Base-by-base conservation (phyloP, 2,329 filamentous ascomycete species). In the Herpotrichia juniperi region DNA sequence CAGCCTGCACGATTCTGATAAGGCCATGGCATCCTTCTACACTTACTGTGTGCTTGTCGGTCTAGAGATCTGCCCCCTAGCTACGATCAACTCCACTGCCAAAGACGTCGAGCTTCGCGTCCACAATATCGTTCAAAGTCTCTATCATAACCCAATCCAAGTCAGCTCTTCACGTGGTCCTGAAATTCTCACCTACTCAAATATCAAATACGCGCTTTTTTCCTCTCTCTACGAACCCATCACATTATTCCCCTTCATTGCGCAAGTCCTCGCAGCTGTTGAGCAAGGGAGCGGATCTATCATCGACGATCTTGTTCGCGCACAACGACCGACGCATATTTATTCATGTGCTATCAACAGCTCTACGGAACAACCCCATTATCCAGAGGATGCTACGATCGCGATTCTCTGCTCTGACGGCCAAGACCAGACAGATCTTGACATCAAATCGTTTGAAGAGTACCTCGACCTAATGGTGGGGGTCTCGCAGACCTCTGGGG, bases 1-100 rank as follows among this genome's bases (percentile, higher is more conserved):
- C 45, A 78, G 74, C 51, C 61, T 81, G 4, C 47, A 67, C 9
- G 77, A 81, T 53, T 72, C 76, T 3, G 77, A 81, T 50, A 76
- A 76, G 30, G 72, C 67, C 21, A 67, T 80, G 57, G 56, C 69
- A 1, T 61, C 65, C 1, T 79, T 81, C 62, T 80, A 78, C 63
- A 73, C 70, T 3, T 75, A 73, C 44, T 82, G 79, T 51, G 68
- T 75, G 21, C 58, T 67, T 34, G 70, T 71, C 4, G 79, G 79
- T 0, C 72, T 74, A 4, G 63, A 68, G 1, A 35, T 43, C 4
- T 82, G 79, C 51, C 63, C 72, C 4, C 63, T 79, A 1, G 67
- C 75, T 1, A 72, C 70, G n/a, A 51, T 63, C 3, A 65, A 62
- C 8, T 70, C 68, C 14, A 64, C 59, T 8, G 51, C 66, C 1